Conservation (phyloP, 2,329 filamentous ascomycete genomes). For the Cladophialophora psammophila region DNA sequence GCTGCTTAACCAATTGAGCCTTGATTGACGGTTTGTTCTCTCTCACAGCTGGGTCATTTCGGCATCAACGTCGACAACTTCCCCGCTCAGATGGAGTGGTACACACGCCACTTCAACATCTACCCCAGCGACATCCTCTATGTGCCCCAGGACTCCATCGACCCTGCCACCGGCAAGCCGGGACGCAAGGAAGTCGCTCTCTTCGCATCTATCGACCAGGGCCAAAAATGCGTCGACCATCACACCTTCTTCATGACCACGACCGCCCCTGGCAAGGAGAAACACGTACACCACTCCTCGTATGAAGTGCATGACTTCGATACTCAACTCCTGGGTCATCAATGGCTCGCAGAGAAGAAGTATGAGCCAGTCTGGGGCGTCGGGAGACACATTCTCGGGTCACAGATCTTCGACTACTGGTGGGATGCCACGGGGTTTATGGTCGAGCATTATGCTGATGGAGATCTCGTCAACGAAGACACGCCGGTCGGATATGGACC, state of each 20-base stretch:
- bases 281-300: slow-evolving; percentile 72
- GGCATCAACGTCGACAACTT: slow-evolving; percentile 53
- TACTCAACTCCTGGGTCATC: slow-evolving; percentile 72
- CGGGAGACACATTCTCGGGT: slow-evolving; percentile 72
- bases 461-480: slow-evolving; percentile 57
- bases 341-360: slow-evolving; percentile 69
- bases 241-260: slow-evolving; percentile 60
- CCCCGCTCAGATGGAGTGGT: slow-evolving; percentile 50
- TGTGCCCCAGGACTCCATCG: slow-evolving; percentile 39
- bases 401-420: slow-evolving; percentile 74
- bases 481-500: slow-evolving; percentile 47
- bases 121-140: slow-evolving; percentile 56
- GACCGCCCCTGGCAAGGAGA: slow-evolving; percentile 34
- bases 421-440: slow-evolving; percentile 59
- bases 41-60: slow-evolving; percentile 54
- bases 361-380: slow-evolving; percentile 75
- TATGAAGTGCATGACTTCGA: slow-evolving; percentile 78
- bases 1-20: not conserved
- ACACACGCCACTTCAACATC: slow-evolving; percentile 57
- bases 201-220: slow-evolving; percentile 61
- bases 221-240: slow-evolving; percentile 57
- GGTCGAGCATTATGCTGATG: slow-evolving; percentile 75
- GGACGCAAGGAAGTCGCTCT: slow-evolving; percentile 47
- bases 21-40: not conserved
- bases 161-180: slow-evolving; percentile 25